Base-by-base conservation (phyloP, 495 filamentous ascomycete genomes). In the Beverwykella pulmonaria region DNA sequence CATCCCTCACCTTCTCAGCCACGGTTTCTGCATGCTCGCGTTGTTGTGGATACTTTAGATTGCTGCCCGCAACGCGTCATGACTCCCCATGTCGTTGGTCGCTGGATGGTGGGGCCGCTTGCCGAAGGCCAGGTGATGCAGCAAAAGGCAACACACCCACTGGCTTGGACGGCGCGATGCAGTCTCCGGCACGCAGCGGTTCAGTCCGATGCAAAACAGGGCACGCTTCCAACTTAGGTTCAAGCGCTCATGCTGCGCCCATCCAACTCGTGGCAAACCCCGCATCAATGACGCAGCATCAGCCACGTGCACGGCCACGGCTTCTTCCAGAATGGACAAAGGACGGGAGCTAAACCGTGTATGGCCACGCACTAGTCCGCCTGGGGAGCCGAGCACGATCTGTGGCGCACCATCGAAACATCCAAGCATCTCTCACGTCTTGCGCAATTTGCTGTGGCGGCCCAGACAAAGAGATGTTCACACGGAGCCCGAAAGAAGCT, bases 221-320 rank as follows among this genome's bases (percentile, higher is more conserved):
- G 46, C 15, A n/a, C 46, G 15, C 46, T 15, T 19, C 46, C 17
- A 23, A 48, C 46, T 5, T 7, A 23, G 46, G 5, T 48, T 48
- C 46, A 23, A 23, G 46, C 22, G 5, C 46, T 19, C 22, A 23
- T 5, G 46, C 7, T 15, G 17, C 46, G 5, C 22, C 17, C 36
- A 41, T 41, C 9, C 36, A 41, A 41, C 17, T 41, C 36, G 17
- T 17, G 36, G 46, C 17, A 48, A 48, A 7, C 5, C 46, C 27
- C 60, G 48, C 60, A 30, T 32, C 36, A 26, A 63, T 63, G 60
- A 63, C 60, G 60, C 50, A 55, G n/a, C 22, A n/a, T 23, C 22
- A 54, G 32, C 30, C 52, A 27, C 49, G 10, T 22, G 52, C 60
- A 63, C 60, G 8, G 60, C 52, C 49, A 55, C 50, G 12, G 17